Percentiles rank a stretch among this genome's conserved stretches.
Evolutionary conservation across 179 eudicot species (phyloP).

Genomic region (Silene coronaria): DNA sequence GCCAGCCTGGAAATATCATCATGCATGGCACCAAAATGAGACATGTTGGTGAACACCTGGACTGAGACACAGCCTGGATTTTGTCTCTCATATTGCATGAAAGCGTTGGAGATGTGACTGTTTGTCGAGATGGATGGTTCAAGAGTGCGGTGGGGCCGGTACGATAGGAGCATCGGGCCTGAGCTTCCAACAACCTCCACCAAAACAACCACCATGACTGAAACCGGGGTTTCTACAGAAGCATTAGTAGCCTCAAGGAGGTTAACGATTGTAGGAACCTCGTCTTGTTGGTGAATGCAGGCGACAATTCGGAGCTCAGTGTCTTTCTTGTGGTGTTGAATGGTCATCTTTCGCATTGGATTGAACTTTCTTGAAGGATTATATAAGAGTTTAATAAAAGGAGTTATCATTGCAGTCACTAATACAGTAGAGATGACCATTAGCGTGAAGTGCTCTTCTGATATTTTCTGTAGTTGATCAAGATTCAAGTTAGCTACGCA

Average conservation of each 20-base stretch:
- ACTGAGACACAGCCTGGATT: slow-evolving; percentile 33
- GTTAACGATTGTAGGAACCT: slow-evolving; percentile 44
- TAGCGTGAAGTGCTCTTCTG: slow-evolving; percentile 43
- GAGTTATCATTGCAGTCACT: slow-evolving; percentile 41
- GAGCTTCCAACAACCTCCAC: slow-evolving; percentile 50
- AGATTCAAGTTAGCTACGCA: slow-evolving; percentile 12
- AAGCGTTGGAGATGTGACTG: slow-evolving; percentile 42
- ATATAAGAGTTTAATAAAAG: slow-evolving; percentile 37
- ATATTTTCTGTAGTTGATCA: slow-evolving; percentile 34
- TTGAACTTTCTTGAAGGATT: slow-evolving; percentile 30
- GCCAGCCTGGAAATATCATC: slow-evolving; percentile 52
- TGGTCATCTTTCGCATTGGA: slow-evolving; percentile 35
- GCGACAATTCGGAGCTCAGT: slow-evolving; percentile 42
- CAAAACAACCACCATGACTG: slow-evolving; percentile 39
- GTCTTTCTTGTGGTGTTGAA: slow-evolving; percentile 53
- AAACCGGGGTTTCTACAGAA: slow-evolving; percentile 34
- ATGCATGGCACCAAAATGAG: slow-evolving; percentile 42
- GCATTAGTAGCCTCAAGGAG: slow-evolving; percentile 55
- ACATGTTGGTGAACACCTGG: slow-evolving; percentile 44
- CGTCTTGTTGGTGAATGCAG: slow-evolving; percentile 50
- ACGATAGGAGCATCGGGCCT: slow-evolving; percentile 49
- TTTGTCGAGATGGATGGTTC: slow-evolving; percentile 24
- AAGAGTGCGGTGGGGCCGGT: slow-evolving; percentile 26
- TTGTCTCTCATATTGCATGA: slow-evolving; percentile 35
- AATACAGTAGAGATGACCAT: slow-evolving; percentile 31